Evolutionary conservation across 345 rosid species (phyloP).

Genomic region (Eucalyptus pumila): DNA sequence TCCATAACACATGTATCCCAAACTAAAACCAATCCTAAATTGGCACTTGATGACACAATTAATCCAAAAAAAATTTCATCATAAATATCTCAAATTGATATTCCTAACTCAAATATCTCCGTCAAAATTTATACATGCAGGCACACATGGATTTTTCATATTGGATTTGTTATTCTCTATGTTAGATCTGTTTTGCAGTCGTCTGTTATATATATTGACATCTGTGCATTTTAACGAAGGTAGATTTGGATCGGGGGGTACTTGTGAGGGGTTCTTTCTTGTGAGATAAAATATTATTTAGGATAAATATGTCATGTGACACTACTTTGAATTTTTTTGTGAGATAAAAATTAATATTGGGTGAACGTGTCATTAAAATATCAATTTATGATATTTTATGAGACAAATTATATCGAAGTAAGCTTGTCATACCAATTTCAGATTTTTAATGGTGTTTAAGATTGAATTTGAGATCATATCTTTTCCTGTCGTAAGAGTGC

Average conservation of each 20-base stretch:
- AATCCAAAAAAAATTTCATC: background rate
- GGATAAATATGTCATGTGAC: background rate
- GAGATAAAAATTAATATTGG: background rate
- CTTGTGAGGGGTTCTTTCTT: background rate
- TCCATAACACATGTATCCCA: background rate
- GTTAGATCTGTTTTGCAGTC: background rate
- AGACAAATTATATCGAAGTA: background rate
- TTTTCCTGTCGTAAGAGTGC: background rate
- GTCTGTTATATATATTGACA: background rate
- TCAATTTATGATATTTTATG: background rate
- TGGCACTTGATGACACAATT: background rate
- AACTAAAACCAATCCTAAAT: background rate
- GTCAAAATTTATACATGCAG: background rate
- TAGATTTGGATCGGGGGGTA: rapidly evolving
- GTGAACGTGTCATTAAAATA: rapidly evolving
- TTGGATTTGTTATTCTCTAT: background rate
- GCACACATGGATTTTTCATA: background rate
- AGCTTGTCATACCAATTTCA: background rate
- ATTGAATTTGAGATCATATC: background rate
- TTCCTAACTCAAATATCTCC: background rate
- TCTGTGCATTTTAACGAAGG: background rate
- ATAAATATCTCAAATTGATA: background rate
- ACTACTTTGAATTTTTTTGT: background rate
- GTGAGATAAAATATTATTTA: background rate
- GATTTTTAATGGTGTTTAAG: background rate